Base-by-base conservation (phyloP, 2,329 filamentous ascomycete species). In the Orbilia quercus region DNA sequence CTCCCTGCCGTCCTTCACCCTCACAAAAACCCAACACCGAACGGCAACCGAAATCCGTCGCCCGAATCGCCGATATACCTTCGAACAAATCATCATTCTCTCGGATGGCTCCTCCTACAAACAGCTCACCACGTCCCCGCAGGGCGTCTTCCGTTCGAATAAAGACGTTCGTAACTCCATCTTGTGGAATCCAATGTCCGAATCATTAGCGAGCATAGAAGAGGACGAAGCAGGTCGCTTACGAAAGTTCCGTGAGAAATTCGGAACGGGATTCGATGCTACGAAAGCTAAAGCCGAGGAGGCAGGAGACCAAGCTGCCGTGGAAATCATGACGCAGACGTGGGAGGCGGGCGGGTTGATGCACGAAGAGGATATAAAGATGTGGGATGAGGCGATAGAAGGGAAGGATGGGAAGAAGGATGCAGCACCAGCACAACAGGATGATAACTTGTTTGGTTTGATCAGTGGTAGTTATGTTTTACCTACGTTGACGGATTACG, bases 81-180 rank as follows among this genome's bases (percentile, higher is more conserved):
- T 97, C 85, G 97, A 94, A n/a, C 95, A 99, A 82, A 87, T 99
- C 73, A 85, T 99, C 77, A 93, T 92, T 60, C 89, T 98, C 76
- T 91, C 90, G 42, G 95, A 99, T 84, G 95, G 95, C 77, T 91
- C 88, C 79, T 90, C 93, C 72, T 98, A 88, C 82, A 88, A 90
- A 53, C 85, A 89, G 79, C 90, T 90, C 80, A 93, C 91, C 22
- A 92, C 91, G 9, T 91, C 87, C 9, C 91, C 91, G 0, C 77
- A 82, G 36, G 84, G 86, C 1, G 80, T 90, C 51, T 85, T 87
- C 82, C 83, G 84, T 70, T 83, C 84, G 67, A 82, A 83, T 73
- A 96, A 96, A 82, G 95, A 99, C 83, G 91, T 90, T 47, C 88
- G 92, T 78, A 99, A 98, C 84, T 89, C 91, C 78, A 84, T 91